phyloP scores from a whole-genome alignment of 73 alveolate species.

The Symbiodinium natans region DNA sequence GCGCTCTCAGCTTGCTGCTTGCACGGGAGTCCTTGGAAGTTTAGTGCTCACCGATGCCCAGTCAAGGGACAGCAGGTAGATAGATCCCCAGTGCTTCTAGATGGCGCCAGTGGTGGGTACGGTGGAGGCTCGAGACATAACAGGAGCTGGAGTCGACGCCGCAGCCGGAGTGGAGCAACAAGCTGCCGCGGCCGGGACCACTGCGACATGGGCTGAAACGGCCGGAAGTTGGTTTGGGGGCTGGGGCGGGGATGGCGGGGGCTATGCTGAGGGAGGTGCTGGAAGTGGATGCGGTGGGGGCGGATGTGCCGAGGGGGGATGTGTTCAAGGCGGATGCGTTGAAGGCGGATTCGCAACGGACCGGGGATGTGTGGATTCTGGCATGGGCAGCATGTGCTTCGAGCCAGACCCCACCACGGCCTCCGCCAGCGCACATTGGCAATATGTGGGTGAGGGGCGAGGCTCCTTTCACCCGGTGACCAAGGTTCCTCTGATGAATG shows the following conservation, averaged over 20 bases:
- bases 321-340: too few species aligned
- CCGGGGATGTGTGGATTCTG: too few species aligned
- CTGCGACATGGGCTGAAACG: background rate
- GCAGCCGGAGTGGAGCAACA: background rate
- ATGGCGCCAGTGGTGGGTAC: too few species aligned
- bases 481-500: background rate
- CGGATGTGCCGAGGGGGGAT: too few species aligned
- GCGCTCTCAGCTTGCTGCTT: too few species aligned
- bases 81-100: too few species aligned
- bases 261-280: background rate
- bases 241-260: background rate
- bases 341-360: too few species aligned
- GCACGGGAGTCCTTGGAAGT: too few species aligned
- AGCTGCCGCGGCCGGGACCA: background rate
- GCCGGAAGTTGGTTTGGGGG: background rate
- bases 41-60: too few species aligned
- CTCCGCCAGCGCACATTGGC: background rate
- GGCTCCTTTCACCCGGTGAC: conserved; percentile 14
- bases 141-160: background rate
- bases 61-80: too few species aligned
- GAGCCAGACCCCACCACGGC: background rate
- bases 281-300: background rate
- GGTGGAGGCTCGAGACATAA: too few species aligned
- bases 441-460: background rate
- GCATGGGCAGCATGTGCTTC: too few species aligned